phyloP scores from a whole-genome alignment of 1,284 basidiomycete species.

The Pterulicium gracile region DNA sequence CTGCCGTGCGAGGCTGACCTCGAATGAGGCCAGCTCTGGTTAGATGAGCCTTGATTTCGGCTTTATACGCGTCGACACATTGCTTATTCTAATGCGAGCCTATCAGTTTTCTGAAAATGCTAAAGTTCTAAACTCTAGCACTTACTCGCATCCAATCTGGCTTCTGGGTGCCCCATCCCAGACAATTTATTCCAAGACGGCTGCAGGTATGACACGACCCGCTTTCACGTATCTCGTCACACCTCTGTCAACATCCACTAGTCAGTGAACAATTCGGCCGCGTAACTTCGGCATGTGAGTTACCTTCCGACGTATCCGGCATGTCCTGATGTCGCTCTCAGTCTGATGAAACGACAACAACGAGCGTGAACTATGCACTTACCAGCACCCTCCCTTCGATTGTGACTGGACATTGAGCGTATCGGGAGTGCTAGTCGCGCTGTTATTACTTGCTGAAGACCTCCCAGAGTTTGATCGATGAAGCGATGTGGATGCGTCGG shows the following conservation, averaged over 20 bases:
- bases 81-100: constrained; percentile 56
- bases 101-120: no score
- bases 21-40: constrained; percentile 67
- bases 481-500: not conserved
- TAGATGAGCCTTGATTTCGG: constrained; percentile 71
- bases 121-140: constrained; percentile 13
- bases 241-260: constrained; percentile 42
- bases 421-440: constrained; percentile 1
- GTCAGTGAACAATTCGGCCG: constrained; percentile 6
- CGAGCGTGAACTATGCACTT: constrained; percentile 18
- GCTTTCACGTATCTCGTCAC: constrained; percentile 69
- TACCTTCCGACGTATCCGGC: constrained; percentile 70
- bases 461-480: not conserved
- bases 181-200: constrained; percentile 63
- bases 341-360: constrained; percentile 6
- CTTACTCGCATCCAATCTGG: constrained; percentile 79
- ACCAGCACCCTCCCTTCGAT: constrained; percentile 71
- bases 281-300: constrained; percentile 13
- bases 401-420: constrained; percentile 37
- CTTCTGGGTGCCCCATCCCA: constrained; percentile 70
- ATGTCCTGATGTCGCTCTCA: constrained; percentile 44
- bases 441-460: not conserved
- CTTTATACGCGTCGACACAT: constrained; percentile 70
- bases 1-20: constrained; percentile 57
- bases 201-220: constrained; percentile 70